Base-by-base conservation (phyloP, 2,329 filamentous ascomycete genomes). In the Aspergillus arachidicola region DNA sequence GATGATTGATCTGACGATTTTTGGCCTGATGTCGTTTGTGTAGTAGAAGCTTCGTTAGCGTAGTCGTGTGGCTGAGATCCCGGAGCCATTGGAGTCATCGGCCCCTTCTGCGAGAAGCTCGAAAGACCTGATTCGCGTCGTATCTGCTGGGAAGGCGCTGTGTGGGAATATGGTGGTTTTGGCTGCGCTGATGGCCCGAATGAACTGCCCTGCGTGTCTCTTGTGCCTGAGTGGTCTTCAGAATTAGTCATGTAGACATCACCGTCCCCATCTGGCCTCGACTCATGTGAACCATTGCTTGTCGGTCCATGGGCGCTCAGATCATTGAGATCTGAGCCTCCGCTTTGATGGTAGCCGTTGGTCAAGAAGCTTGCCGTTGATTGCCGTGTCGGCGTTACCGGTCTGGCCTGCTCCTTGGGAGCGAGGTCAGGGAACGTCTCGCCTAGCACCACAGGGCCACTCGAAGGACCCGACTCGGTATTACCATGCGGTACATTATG, bases 41-140 rank as follows among this genome's bases (percentile, higher is more conserved):
- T 98, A 1, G 94, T 96, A 2, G 93, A 96, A 1, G 93, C 94
- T 72, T 96, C 93, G 71, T 98, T 97, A 59, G 89, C 81, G 63
- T 88, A 89, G 85, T 89, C 85, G 26, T 81, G 81, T 19, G 83
- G 80, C 72, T 88, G 83, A 36, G 86, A 86, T 62, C 85, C 84
- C 14, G 83, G 82, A 10, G 83, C 82, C 79, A 89, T 83, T 26
- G 85, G 85, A 2, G 86, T 89, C 68, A 86, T 83, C 7, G 81
- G 84, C 30, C 78, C 79, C 64, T 77, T 81, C 68, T 85, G 83
- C 2, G 82, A 83, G 46, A 83, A 74, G 63, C 72, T 80, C 5
- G 80, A 82, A 50, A 82, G 73, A 3, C 81, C 81, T 59, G 79
- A 82, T 61, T 81, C 76, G 57, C 78, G 77, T 58, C 79, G 72